A percentile compares a stretch with the other conserved stretches of the same genome.
phyloP scores from a whole-genome alignment of 768 basidiomycete genomes.

The Suillus placidus region DNA sequence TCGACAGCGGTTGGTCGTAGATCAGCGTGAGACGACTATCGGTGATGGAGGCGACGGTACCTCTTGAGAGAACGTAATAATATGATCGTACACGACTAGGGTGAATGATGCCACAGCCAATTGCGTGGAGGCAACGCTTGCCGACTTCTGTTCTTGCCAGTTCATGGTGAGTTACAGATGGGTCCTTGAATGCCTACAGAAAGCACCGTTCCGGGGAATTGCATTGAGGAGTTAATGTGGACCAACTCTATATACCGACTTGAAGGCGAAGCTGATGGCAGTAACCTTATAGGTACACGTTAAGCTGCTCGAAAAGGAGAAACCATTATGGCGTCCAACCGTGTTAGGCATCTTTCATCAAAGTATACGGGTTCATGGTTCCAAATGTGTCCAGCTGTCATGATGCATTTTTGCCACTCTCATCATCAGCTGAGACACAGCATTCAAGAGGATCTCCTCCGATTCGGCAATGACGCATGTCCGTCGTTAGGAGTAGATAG shows the following conservation, averaged over 20 bases:
- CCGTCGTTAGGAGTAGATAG: background rate
- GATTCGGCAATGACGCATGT: background rate
- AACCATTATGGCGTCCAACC: background rate
- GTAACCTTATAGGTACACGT: background rate
- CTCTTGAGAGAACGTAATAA: conserved; percentile 44
- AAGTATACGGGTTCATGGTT: background rate
- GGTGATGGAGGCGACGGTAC: conserved; percentile 18
- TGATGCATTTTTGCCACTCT: background rate
- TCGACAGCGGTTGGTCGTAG: background rate
- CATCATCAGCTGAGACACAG: conserved; percentile 4
- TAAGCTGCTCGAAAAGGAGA: background rate
- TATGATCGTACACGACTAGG: conserved; percentile 13
- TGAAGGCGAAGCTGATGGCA: background rate
- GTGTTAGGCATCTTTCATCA: background rate
- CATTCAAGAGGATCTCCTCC: background rate
- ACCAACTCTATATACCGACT: background rate
- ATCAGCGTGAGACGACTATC: background rate
- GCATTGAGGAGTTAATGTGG: background rate
- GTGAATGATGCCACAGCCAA: conserved; percentile 9
- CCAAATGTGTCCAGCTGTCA: background rate
- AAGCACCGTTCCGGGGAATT: background rate
- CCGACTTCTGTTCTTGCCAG: background rate
- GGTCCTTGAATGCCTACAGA: background rate
- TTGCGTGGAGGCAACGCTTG: background rate
- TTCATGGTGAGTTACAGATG: background rate